phyloP scores from a whole-genome alignment of 2,329 filamentous ascomycete species.

The Claviceps paspali region DNA sequence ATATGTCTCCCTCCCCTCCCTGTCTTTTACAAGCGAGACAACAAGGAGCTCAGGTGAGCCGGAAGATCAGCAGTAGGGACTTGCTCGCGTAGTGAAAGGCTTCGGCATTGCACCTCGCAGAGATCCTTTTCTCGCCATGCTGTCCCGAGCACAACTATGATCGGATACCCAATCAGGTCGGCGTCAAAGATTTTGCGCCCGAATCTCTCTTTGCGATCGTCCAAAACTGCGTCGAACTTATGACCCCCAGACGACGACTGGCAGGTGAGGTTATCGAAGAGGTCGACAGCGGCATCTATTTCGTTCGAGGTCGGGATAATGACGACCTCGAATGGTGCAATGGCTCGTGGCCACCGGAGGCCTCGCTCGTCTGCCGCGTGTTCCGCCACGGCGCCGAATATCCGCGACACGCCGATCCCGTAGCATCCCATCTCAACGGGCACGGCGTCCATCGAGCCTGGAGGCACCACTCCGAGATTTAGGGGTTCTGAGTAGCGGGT shows the following conservation, averaged over 20 bases:
- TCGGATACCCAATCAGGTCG: slow-evolving; percentile 74
- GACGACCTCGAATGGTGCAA: slow-evolving; percentile 70
- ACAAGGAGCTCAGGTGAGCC: slow-evolving; percentile 27
- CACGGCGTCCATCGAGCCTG: slow-evolving; percentile 18
- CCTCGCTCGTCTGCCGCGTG: slow-evolving; percentile 56
- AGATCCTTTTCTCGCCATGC: slow-evolving; percentile 41
- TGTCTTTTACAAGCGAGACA: slow-evolving; percentile 31
- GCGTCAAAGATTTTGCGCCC: slow-evolving; percentile 85
- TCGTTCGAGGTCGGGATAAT: slow-evolving; percentile 40
- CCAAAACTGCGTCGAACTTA: slow-evolving; percentile 50
- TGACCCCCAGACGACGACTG: slow-evolving; percentile 4
- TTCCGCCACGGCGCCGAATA: slow-evolving; percentile 76
- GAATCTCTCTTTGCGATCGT: slow-evolving; percentile 54
- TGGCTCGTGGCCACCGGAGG: slow-evolving; percentile 73
- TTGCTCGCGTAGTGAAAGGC: slow-evolving; percentile 44
- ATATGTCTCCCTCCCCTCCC: no score
- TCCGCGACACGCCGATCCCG: slow-evolving; percentile 81
- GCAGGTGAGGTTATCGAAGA: slow-evolving; percentile 47
- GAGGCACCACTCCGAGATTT: slow-evolving; percentile 40
- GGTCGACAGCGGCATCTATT: slow-evolving; percentile 31
- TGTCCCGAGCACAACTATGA: slow-evolving; percentile 66
- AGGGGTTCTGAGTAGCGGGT: slow-evolving; percentile 74
- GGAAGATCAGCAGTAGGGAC: slow-evolving; percentile 32
- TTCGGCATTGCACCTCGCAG: slow-evolving; percentile 70
- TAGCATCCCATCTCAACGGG: slow-evolving; percentile 90